These are phyloP conservation scores for Sedum album DNA, from an alignment of 164 flowering plant species.

Conservation along the genomic window DNA sequence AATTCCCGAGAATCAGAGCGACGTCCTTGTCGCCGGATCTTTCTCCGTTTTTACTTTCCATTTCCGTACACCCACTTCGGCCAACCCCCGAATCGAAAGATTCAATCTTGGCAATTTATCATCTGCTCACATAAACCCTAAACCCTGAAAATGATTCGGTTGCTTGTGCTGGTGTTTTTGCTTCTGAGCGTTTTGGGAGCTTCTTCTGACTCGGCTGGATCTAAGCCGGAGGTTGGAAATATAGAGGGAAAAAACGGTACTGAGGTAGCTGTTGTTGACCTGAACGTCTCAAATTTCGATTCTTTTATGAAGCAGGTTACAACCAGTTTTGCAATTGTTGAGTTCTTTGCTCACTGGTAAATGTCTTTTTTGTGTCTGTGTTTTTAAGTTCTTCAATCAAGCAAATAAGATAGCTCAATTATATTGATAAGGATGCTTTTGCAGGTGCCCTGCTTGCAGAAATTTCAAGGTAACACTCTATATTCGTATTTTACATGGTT, in stretches of 20 bases:
- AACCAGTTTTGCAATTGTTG: background rate
- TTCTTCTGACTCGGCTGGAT: background rate
- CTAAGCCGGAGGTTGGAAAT: conserved; percentile 14
- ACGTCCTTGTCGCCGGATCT: too few species aligned
- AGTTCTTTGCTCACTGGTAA: conserved; percentile 8
- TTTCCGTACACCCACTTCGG: too few species aligned
- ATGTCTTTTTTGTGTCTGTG: background rate
- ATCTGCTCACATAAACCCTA: too few species aligned
- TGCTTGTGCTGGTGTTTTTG: background rate
- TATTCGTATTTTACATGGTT: too few species aligned
- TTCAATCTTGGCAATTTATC: too few species aligned
- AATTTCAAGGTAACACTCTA: conserved; percentile 70
- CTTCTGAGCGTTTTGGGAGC: background rate
- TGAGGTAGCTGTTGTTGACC: background rate
- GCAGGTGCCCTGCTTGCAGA: conserved; percentile 99
- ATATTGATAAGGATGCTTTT: conserved; percentile 15
- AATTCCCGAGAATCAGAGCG: too few species aligned
- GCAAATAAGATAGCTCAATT: too few species aligned
- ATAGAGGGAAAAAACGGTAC: conserved; percentile 52
- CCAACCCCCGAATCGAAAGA: too few species aligned
- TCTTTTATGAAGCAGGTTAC: background rate
- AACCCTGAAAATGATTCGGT: background rate
- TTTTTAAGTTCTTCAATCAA: too few species aligned
- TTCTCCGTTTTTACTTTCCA: too few species aligned
- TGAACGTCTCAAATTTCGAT: conserved; percentile 14